phyloP scores from a whole-genome alignment of 768 basidiomycete genomes.

The Exsudoporus frostii region DNA sequence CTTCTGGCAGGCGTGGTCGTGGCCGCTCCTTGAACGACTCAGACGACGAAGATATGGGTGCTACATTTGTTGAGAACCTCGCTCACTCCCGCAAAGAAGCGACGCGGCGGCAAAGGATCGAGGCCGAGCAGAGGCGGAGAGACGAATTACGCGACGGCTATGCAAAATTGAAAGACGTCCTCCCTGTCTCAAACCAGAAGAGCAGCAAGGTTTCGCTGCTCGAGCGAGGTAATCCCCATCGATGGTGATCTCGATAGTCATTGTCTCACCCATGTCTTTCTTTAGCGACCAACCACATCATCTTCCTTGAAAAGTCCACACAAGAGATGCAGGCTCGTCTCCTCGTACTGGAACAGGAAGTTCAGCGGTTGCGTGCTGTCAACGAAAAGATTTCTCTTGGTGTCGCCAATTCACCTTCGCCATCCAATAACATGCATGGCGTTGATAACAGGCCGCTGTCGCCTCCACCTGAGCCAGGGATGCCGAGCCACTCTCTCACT shows the following conservation, averaged over 20 bases:
- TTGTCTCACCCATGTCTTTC: slow-evolving; percentile 11
- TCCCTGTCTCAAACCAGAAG: slow-evolving; percentile 87
- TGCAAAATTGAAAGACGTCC: slow-evolving; percentile 80
- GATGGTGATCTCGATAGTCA: background rate
- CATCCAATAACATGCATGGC: slow-evolving; percentile 41
- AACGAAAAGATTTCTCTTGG: slow-evolving; percentile 84
- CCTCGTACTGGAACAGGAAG: slow-evolving; percentile 62
- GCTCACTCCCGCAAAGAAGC: slow-evolving; percentile 81
- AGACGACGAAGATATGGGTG: slow-evolving; percentile 74
- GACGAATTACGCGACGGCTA: slow-evolving; percentile 91
- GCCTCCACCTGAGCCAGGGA: slow-evolving; percentile 57
- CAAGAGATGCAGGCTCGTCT: slow-evolving; percentile 70
- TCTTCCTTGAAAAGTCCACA: slow-evolving; percentile 67
- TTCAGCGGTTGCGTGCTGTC: slow-evolving; percentile 63
- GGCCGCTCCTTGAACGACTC: slow-evolving; percentile 71
- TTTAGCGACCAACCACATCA: slow-evolving; percentile 77
- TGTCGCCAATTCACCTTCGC: slow-evolving; percentile 53
- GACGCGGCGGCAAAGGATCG: slow-evolving; percentile 78
- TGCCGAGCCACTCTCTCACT: slow-evolving; percentile 46
- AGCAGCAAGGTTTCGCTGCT: slow-evolving; percentile 86
- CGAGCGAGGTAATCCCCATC: slow-evolving; percentile 66
- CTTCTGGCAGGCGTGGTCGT: slow-evolving; percentile 62
- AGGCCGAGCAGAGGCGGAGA: slow-evolving; percentile 85
- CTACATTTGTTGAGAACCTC: slow-evolving; percentile 63
- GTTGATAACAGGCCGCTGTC: slow-evolving; percentile 54